Evolutionary conservation across 1,139 yeast genomes (phyloP), one percentile per base, ranked within the genome.

Genomic region (Candida pseudoviswanathii): DNA sequence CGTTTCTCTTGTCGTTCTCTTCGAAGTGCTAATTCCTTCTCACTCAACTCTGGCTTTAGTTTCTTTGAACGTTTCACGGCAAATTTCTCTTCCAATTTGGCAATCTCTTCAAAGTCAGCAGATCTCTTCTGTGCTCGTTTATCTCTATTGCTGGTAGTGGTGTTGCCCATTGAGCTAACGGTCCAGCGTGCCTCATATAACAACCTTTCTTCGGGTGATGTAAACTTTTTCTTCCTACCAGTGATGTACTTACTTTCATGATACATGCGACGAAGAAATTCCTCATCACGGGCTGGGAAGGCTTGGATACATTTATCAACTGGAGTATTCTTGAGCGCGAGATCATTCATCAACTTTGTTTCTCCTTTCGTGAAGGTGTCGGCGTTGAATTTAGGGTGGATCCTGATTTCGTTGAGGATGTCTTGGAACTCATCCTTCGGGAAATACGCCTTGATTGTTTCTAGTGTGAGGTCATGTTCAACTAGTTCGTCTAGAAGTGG

Each of bases 121-220:
- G 43, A 49, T 41, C 51, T 39, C 43, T 50, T 50, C 3, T 48
- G 31, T 10, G 47, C 46, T 8, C 46, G 5, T 43, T 30, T 47
- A 2, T 49, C 39, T n/a, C 46, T 33, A 38, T 38, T 43, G 30
- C 36, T 42, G 5, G 24, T 34, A 42, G 16, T 16, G 16, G 45
- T 43, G 34, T 32, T 29, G 5, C 39, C 33, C 8, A 11, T 8
- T 46, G 44, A 42, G 57, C 48, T 60, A 60, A 55, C 59, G 58
- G 16, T 69, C 66, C 80, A 78, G 73, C 48, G 62, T 1, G 77
- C 75, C 52, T 70, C 73, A 51, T 73, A 74, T 5, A 67, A 51
- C 43, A 74, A 64, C 42, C 67, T 59, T 40, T 73, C 78, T n/a
- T 62, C 57, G 2, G 52, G 46, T 45, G 61, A 65, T 44, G 62